Evolutionary conservation across 73 alveolate genomes (phyloP).

Genomic region (Blepharisma stoltei): DNA sequence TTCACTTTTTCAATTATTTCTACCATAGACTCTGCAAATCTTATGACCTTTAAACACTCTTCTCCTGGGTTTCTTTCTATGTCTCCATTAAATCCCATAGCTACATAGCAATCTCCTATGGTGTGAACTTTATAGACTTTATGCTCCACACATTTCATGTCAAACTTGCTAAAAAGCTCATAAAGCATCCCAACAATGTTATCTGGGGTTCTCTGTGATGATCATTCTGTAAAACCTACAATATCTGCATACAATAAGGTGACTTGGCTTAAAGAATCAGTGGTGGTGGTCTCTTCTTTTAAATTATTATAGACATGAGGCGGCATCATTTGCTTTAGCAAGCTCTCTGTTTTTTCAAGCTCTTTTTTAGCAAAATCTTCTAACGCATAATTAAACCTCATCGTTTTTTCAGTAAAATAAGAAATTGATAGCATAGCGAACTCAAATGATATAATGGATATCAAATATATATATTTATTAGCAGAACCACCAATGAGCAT

Average conservation of each 20-base stretch:
- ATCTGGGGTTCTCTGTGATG: constrained; percentile 77
- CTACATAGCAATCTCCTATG: constrained; percentile 96
- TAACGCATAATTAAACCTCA: not conserved
- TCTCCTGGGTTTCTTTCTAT: constrained; percentile 82
- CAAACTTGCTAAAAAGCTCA: constrained; percentile 87
- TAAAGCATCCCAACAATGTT: constrained; percentile 84
- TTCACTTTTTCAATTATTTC: constrained; percentile 79
- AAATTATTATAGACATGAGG: constrained; percentile 42
- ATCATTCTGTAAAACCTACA: constrained; percentile 69
- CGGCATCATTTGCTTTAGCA: constrained; percentile 13
- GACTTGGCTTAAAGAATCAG: constrained; percentile 80
- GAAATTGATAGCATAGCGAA: not conserved
- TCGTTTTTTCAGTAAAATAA: not conserved
- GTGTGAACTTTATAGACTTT: constrained; percentile 95
- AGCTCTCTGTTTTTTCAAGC: not conserved
- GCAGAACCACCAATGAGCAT: too few relatives aligned
- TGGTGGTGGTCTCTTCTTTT: not conserved
- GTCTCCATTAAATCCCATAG: constrained; percentile 85
- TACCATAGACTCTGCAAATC: constrained; percentile 91
- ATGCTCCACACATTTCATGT: constrained; percentile 78
- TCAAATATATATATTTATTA: too few relatives aligned
- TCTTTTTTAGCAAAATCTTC: not conserved
- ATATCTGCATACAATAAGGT: constrained; percentile 93
- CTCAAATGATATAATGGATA: too few relatives aligned
- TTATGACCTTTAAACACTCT: constrained; percentile 88